Base-by-base conservation (phyloP, 2,329 filamentous ascomycete species). In the Colletotrichum viniferum region DNA sequence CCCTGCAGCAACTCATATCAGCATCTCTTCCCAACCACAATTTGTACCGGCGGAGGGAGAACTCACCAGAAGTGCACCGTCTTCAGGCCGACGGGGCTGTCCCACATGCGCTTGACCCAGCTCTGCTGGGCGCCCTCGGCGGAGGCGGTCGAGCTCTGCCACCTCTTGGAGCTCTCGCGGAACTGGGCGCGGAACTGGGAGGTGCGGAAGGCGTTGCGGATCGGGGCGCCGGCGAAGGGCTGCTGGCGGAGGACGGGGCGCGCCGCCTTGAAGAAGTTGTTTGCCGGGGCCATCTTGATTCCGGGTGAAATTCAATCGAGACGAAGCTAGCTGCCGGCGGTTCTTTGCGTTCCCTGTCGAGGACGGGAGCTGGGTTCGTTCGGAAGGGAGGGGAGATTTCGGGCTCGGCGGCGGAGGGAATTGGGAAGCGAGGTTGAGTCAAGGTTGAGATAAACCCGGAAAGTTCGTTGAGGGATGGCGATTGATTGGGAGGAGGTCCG, bases 21-120 rank as follows among this genome's bases (percentile, higher is more conserved):
- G 43, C 43, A 21, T 48, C 43, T 48, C 18, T n/a, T 0, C 0
- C 10, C 18, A 4, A 1, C 38, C 5, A 48, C 38, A 3, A n/a
- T 28, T n/a, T 3, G 21, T 7, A 28, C 5, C 24, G 18, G 38
- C 24, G 14, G 24, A 1, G 6, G 4, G 12, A 3, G 6, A 18
- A 82, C 89, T 78, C 88, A 96, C 96, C 97, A 99, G 88, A 99
- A 99, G 87, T 99, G 97, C 81, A 99, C 97, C 77, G 97, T 99
- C 93, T 96, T 96, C 80, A 96, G 80, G 67, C 95, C 95, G 78
- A 96, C 86, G 77, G 94, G 94, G 85, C 94, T 95, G 85, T 95
- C 92, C 94, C 93, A 96, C 89, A 97, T 91, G 86, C 92, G 92
- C 88, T 93, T 92, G 85, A 97, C 92, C 89, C 89, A 93, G 82